These are phyloP conservation scores for Penicillium sp. DNA, from an alignment of 2,329 filamentous ascomycete genomes.

Conservation along the genomic window DNA sequence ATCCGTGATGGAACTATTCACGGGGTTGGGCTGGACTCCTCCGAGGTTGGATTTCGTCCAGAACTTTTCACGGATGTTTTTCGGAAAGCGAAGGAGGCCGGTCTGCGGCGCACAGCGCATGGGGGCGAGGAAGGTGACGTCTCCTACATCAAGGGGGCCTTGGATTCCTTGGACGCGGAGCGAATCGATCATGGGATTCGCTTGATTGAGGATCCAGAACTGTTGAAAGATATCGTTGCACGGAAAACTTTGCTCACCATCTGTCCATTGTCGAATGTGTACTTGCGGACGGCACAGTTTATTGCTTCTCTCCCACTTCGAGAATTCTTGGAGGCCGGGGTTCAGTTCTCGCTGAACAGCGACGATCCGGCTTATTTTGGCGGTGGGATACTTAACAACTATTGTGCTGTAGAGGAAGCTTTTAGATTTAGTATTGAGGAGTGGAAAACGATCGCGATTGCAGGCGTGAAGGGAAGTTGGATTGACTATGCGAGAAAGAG, in stretches of 20 bases:
- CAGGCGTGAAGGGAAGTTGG: slow-evolving; percentile 66
- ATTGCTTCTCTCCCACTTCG: slow-evolving; percentile 59
- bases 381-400: slow-evolving; percentile 70
- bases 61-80: slow-evolving; percentile 61
- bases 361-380: slow-evolving; percentile 74
- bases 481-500: slow-evolving; percentile 60
- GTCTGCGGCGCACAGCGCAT: slow-evolving; percentile 64
- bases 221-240: slow-evolving; percentile 56
- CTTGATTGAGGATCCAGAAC: slow-evolving; percentile 55
- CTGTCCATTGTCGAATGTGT: slow-evolving; percentile 70
- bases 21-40: slow-evolving; percentile 65
- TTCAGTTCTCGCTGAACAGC: slow-evolving; percentile 68
- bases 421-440: slow-evolving; percentile 61
- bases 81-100: slow-evolving; percentile 46
- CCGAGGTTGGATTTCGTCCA: slow-evolving; percentile 52
- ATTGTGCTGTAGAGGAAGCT: slow-evolving; percentile 68
- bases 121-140: slow-evolving; percentile 70
- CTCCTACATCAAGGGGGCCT: slow-evolving; percentile 59
- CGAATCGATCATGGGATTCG: slow-evolving; percentile 73
- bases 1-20: slow-evolving; percentile 32
- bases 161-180: slow-evolving; percentile 57
- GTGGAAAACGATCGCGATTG: slow-evolving; percentile 61
- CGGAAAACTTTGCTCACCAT: slow-evolving; percentile 62
- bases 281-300: slow-evolving; percentile 50
- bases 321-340: slow-evolving; percentile 58